Evolutionary conservation across 108 stramenopile species (phyloP), one percentile per base, ranked within the genome.

Genomic region (Epipyxis sp.): DNA sequence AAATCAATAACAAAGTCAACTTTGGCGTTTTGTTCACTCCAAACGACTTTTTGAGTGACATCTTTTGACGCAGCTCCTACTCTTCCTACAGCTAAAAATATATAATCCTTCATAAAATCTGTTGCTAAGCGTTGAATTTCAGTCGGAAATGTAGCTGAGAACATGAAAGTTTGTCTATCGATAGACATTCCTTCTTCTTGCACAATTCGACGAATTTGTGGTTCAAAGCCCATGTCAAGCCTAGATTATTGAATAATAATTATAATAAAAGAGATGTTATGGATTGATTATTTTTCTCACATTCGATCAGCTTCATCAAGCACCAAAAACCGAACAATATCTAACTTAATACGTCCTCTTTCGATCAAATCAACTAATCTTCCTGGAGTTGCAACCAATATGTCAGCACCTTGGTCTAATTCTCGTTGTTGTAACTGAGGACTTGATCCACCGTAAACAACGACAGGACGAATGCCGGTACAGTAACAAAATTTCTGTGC

Each of bases 181-280:
- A 61, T 44, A 13, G 89, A 81, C 90, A 90, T 89, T 79, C 86
- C 90, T 37, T 80, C 80, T 44, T 72, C 59, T 57, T 83, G 84
- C 78, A 86, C 80, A 78, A 99, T 95, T 76, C 91, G 91, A 27
- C 98, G 91, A 85, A 99, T 99, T 83, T 99, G 95, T 0, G 98
- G 98, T 83, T 99, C 98, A 80, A 99, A 99, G 35, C 98, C 98
- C 98, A 95, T 92, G 84, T 96, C 93, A 1, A 76, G 69, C 69
- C 41, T 71, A 13, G 27, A 40, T 30, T 37, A 42, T 35, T 30
- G 42, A 44, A 41, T 29, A 40, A 39, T 39, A 35, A 62, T 1
- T 1, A 62, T 44, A 1, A 71, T 35, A 44, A 2, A 39, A 1
- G 16, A 13, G 34, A 71, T 39, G 34, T 39, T 30, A 35, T 44